phyloP scores from a whole-genome alignment of 306 rosid genomes.

The Lotus japonicus region DNA sequence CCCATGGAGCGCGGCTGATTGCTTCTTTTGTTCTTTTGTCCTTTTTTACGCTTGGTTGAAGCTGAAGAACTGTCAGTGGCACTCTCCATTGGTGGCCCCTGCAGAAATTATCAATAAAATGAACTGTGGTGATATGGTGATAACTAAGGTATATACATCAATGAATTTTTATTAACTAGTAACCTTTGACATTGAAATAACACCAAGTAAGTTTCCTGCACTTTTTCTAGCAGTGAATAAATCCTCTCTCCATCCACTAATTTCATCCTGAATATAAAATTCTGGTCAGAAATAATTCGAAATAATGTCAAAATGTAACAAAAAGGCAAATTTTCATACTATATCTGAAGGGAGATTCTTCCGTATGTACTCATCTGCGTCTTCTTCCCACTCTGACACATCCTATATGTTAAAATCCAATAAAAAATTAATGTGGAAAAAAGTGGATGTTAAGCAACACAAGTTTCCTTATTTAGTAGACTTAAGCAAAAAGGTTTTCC shows the following conservation, averaged over 20 bases:
- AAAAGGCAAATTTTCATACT: conserved; percentile 40
- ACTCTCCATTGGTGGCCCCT: conserved; percentile 68
- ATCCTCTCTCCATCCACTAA: conserved; percentile 90
- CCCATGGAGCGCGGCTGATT: conserved; percentile 58
- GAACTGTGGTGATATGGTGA: background rate
- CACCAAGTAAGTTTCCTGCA: conserved; percentile 77
- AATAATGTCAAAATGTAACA: background rate
- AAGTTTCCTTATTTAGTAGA: background rate
- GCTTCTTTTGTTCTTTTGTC: conserved; percentile 55
- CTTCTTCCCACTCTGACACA: conserved; percentile 86
- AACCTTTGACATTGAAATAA: conserved; percentile 81
- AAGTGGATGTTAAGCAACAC: conserved; percentile 1
- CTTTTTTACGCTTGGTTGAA: conserved; percentile 72
- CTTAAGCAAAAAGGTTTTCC: background rate
- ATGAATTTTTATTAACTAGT: conserved; percentile 9
- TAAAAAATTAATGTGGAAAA: conserved; percentile 6
- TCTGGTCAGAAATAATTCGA: conserved; percentile 9
- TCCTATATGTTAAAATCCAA: conserved; percentile 48
- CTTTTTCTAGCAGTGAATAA: conserved; percentile 88
- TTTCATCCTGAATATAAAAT: conserved; percentile 53
- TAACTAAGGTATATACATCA: conserved; percentile 12
- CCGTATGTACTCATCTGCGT: conserved; percentile 74
- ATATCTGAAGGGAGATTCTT: conserved; percentile 92
- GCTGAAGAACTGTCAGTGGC: conserved; percentile 34
- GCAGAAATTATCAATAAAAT: conserved; percentile 23